Percentiles rank a stretch among this genome's conserved stretches.
These are phyloP conservation scores for Euphrasia confusa DNA, from an alignment of 257 asterid species.

Conservation along the genomic window DNA sequence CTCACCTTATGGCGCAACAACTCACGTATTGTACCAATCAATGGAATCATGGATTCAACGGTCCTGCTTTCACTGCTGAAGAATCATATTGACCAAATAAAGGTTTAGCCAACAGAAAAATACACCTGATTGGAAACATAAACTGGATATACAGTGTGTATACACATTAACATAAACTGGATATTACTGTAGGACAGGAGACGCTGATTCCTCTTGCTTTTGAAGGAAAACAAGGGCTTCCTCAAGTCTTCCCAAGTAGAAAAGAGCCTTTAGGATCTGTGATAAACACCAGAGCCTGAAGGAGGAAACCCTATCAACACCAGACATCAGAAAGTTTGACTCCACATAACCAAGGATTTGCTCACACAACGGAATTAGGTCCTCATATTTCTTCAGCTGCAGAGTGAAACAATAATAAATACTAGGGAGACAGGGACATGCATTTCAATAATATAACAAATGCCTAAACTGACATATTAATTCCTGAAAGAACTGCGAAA, in stretches of 20 bases:
- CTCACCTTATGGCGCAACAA: constrained; percentile 77
- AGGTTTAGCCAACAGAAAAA: constrained; percentile 23
- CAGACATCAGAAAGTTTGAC: constrained; percentile 35
- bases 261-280: constrained; percentile 61
- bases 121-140: constrained; percentile 8
- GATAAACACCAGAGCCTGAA: constrained; percentile 63
- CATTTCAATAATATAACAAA: constrained; percentile 15
- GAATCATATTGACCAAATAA: constrained; percentile 24
- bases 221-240: constrained; percentile 66
- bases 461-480: neutral
- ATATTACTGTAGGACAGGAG: constrained; percentile 45
- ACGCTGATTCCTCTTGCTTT: constrained; percentile 60
- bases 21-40: constrained; percentile 63
- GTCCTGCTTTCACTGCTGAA: constrained; percentile 44
- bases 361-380: constrained; percentile 68
- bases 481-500: too few relatives aligned
- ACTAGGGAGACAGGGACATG: constrained; percentile 17
- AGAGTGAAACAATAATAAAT: constrained; percentile 24
- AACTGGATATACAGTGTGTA: constrained; percentile 2
- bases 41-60: constrained; percentile 59
- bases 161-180: constrained; percentile 11
- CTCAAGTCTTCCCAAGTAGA: constrained; percentile 80
- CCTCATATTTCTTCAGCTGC: constrained; percentile 84
- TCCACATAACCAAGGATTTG: constrained; percentile 49
- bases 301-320: constrained; percentile 39